Evolutionary conservation across 176 grass and related monocot species (phyloP), one percentile per base, ranked within the genome.

Genomic region (Paspalum vaginatum): DNA sequence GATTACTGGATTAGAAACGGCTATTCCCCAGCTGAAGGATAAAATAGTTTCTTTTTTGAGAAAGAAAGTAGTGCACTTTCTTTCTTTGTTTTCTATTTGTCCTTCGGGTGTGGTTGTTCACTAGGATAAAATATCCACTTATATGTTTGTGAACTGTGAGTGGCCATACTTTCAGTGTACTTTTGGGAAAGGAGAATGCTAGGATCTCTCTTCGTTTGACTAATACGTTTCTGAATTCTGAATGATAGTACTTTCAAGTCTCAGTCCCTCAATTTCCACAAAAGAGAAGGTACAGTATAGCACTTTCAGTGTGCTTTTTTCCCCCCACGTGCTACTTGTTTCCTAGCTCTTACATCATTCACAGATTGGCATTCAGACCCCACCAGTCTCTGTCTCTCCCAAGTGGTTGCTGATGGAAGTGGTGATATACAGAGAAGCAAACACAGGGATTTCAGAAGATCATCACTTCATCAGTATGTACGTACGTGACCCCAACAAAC

Each of bases 281-380:
- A 51, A 20, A 20, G 53, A 72, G 25, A 52, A 51, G 48, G 27
- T 2, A n/a, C n/a, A n/a, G n/a, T n/a, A n/a, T n/a, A n/a, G 15
- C 39, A 2, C 50, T 57, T 57, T 52, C 44, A 26, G 9, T 47
- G 15, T 63, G 46, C 59, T 50, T 77, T 52, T n/a, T n/a, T n/a
- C n/a, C n/a, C n/a, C n/a, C n/a, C 48, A 17, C 76, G 47, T 53
- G 62, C 48, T 79, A 54, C 27, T 12, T 42, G 47, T 24, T 66
- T 54, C 32, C 20, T n/a, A n/a, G n/a, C n/a, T 79, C 26, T 66
- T 65, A 18, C 16, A 57, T 68, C 68, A 75, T 24, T 38, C n/a
- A 22, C 12, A 83, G 32, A 32, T 32, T 32, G 3, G 32, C 32
- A 32, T 32, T 32, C 32, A 32, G 32, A 32, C 32, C 3, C 32